phyloP scores from a whole-genome alignment of 2,329 filamentous ascomycete species.

The Penicillium sp. region DNA sequence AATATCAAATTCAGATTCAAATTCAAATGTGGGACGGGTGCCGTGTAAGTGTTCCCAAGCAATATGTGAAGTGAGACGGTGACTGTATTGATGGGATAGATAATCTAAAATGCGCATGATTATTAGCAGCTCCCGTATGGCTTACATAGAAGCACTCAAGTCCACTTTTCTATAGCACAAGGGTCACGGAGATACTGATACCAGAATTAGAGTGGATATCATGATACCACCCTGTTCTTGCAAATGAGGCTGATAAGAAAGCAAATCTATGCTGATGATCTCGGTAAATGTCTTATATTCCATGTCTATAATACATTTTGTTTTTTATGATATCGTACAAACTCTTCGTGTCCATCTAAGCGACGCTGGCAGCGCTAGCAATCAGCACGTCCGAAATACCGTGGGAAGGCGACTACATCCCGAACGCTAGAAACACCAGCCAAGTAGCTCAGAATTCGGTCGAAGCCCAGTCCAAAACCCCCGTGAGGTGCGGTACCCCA shows the following conservation, averaged over 20 bases:
- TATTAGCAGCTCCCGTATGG: too few species aligned
- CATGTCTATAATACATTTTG: constrained; percentile 22
- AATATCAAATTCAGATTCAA: neutral
- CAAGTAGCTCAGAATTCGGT: constrained; percentile 82
- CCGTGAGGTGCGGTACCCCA: constrained; percentile 93
- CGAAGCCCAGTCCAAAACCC: constrained; percentile 88
- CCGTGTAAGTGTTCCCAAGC: neutral
- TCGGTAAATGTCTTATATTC: neutral
- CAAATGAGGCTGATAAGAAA: too few species aligned
- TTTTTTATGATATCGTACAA: constrained; percentile 19
- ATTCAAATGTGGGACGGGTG: neutral
- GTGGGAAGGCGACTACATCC: constrained; percentile 84
- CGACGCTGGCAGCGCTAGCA: too few species aligned
- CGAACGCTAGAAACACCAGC: constrained; percentile 80
- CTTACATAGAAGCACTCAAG: too few species aligned
- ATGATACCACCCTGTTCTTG: too few species aligned
- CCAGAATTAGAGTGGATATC: too few species aligned
- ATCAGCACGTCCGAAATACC: constrained; percentile 63
- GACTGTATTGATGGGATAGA: neutral
- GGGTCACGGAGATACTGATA: too few species aligned
- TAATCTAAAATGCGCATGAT: too few species aligned
- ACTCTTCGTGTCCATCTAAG: constrained; percentile 4
- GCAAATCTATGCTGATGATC: too few species aligned
- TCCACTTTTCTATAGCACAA: too few species aligned
- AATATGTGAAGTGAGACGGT: neutral